These are phyloP conservation scores for Salix suchowensis DNA, from an alignment of 345 rosid species.

Conservation along the genomic window DNA sequence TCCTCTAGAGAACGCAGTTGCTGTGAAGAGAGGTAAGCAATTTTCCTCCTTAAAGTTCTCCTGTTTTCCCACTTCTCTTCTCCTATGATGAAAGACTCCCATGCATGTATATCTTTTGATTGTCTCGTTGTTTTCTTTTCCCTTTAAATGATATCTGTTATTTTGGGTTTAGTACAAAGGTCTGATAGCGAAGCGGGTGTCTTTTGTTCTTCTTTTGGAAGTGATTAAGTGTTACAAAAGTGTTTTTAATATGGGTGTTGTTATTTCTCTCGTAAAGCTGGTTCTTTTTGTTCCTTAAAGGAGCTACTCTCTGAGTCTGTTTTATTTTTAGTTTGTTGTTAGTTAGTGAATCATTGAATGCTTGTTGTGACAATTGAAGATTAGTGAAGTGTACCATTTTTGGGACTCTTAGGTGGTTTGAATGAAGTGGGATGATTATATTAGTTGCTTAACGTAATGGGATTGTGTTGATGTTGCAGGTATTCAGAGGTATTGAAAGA, in stretches of 20 bases:
- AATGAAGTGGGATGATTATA: neutral
- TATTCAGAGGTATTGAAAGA: constrained; percentile 15
- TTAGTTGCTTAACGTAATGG: neutral
- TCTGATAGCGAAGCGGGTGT: neutral
- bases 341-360: neutral
- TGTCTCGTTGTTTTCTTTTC: neutral
- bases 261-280: neutral
- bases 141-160: neutral
- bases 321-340: neutral
- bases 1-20: neutral
- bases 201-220: neutral
- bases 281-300: neutral
- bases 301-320: neutral
- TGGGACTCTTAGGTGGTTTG: neutral
- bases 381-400: neutral
- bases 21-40: neutral
- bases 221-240: neutral
- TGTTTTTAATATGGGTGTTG: neutral
- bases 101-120: neutral
- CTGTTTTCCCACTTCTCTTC: neutral
- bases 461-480: constrained; percentile 2
- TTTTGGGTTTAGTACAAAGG: neutral
- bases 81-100: neutral
- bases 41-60: neutral
- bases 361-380: neutral